These are phyloP conservation scores for Magnaporthiopsis rhizophila DNA, from an alignment of 2,329 filamentous ascomycete species.

Conservation along the genomic window DNA sequence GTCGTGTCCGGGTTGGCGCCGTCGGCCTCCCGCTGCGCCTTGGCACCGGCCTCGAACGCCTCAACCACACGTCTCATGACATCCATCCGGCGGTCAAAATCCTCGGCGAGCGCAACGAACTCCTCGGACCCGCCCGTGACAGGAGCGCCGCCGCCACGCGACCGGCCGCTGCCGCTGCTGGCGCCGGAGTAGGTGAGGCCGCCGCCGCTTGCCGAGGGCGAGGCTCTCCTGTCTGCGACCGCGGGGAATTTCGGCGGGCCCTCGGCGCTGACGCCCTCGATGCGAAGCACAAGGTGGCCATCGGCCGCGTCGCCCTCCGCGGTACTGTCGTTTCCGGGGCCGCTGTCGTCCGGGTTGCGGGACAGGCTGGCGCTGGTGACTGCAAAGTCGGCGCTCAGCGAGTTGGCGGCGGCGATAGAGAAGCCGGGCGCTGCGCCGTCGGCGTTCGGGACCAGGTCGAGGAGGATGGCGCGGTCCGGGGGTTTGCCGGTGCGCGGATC, in stretches of 20 bases:
- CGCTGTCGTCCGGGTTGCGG: slow-evolving; percentile 28
- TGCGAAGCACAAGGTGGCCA: slow-evolving; percentile 49
- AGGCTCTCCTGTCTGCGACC: neutral
- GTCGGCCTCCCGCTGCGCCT: slow-evolving; percentile 3
- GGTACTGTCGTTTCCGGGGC: slow-evolving; percentile 18
- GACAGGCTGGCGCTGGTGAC: slow-evolving; percentile 39
- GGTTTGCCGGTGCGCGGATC: slow-evolving; percentile 10
- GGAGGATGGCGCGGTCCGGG: slow-evolving; percentile 38
- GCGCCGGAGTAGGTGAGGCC: neutral
- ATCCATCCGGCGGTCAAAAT: slow-evolving; percentile 51
- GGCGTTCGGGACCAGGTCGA: slow-evolving; percentile 31
- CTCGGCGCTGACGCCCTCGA: slow-evolving; percentile 45
- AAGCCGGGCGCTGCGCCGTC: slow-evolving; percentile 23
- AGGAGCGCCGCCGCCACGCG: slow-evolving; percentile 13
- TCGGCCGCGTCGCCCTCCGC: slow-evolving; percentile 20
- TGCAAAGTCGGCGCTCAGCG: slow-evolving; percentile 67
- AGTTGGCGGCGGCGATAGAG: slow-evolving; percentile 60
- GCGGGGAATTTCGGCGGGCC: neutral
- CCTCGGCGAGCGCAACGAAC: slow-evolving; percentile 42
- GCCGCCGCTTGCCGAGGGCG: neutral
- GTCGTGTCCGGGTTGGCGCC: neutral
- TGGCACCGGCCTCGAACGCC: slow-evolving; percentile 21
- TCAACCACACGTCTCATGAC: slow-evolving; percentile 45
- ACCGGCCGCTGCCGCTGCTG: slow-evolving; percentile 1
- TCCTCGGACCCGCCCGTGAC: slow-evolving; percentile 34